phyloP scores from a whole-genome alignment of 2,329 filamentous ascomycete species.

The Cladobotryum protrusum region DNA sequence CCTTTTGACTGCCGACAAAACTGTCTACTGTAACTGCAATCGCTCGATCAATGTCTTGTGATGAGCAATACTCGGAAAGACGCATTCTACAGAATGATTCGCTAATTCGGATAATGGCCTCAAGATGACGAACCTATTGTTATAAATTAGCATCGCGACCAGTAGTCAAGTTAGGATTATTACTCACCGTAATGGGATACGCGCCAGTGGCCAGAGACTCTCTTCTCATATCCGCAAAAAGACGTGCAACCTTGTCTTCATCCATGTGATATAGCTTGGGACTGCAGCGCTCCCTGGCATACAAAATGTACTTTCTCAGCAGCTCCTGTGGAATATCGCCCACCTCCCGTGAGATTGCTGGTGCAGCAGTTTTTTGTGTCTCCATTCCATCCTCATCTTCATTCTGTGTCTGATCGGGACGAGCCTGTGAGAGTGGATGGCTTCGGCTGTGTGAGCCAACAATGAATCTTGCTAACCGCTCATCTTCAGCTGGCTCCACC shows the following conservation, averaged over 20 bases:
- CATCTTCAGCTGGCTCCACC: constrained; percentile 86
- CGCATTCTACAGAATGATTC: constrained; percentile 98
- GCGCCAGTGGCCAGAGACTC: constrained; percentile 91
- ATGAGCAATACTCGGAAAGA: constrained; percentile 87
- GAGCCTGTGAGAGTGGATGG: constrained; percentile 58
- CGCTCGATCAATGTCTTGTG: constrained; percentile 89
- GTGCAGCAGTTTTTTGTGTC: constrained; percentile 24
- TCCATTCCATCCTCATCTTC: constrained; percentile 39
- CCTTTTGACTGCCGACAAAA: constrained; percentile 93
- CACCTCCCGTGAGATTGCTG: constrained; percentile 32
- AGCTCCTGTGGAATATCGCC: constrained; percentile 86
- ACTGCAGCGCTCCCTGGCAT: constrained; percentile 79
- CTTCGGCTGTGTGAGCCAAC: constrained; percentile 90
- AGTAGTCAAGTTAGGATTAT: background rate
- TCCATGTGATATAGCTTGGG: constrained; percentile 97
- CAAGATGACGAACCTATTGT: constrained; percentile 81
- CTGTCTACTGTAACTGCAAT: constrained; percentile 96
- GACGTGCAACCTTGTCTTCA: constrained; percentile 87
- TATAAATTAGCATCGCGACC: constrained; percentile 5
- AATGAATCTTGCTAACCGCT: constrained; percentile 88
- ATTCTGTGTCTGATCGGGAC: constrained; percentile 16
- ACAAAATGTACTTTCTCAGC: constrained; percentile 92
- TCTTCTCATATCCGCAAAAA: constrained; percentile 94
- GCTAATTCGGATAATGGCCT: constrained; percentile 93
- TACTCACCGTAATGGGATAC: constrained; percentile 91